Percentiles rank a stretch among this genome's conserved stretches.
These are phyloP conservation scores for Phyllosticta capitalensis DNA, from an alignment of 2,329 filamentous ascomycete genomes.

Conservation along the genomic window DNA sequence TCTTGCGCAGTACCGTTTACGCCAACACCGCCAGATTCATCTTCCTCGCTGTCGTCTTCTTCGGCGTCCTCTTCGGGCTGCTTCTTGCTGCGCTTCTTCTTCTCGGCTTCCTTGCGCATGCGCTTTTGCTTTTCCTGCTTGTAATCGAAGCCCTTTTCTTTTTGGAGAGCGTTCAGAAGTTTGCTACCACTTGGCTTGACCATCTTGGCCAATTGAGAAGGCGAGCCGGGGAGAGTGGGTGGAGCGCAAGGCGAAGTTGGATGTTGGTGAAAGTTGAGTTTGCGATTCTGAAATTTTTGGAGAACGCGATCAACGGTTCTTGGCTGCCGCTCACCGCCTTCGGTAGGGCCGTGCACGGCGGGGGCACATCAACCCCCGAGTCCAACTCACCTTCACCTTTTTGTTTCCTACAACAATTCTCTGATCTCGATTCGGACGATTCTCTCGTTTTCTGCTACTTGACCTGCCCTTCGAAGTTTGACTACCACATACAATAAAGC, in stretches of 20 bases:
- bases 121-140: slow-evolving; percentile 64
- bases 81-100: slow-evolving; percentile 49
- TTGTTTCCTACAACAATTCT: neutral
- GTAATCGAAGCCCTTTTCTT: slow-evolving; percentile 54
- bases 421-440: too few relatives aligned
- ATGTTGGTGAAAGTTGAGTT: slow-evolving; percentile 19
- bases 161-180: slow-evolving; percentile 49
- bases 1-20: slow-evolving; percentile 11
- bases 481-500: neutral
- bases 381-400: neutral
- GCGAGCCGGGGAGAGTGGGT: slow-evolving; percentile 8
- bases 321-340: slow-evolving; percentile 24
- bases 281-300: slow-evolving; percentile 27
- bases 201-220: slow-evolving; percentile 24
- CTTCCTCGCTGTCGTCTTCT: slow-evolving; percentile 15
- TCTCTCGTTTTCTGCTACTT: neutral
- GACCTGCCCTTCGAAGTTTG: neutral
- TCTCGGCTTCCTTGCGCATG: slow-evolving; percentile 24
- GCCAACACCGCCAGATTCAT: slow-evolving; percentile 12
- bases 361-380: neutral
- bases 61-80: slow-evolving; percentile 26
- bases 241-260: neutral
- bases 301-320: slow-evolving; percentile 20
- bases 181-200: slow-evolving; percentile 44
- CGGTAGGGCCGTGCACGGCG: neutral